Conservation (phyloP, 192 early-diverging fungal species). For the Umbelopsis sp. region DNA sequence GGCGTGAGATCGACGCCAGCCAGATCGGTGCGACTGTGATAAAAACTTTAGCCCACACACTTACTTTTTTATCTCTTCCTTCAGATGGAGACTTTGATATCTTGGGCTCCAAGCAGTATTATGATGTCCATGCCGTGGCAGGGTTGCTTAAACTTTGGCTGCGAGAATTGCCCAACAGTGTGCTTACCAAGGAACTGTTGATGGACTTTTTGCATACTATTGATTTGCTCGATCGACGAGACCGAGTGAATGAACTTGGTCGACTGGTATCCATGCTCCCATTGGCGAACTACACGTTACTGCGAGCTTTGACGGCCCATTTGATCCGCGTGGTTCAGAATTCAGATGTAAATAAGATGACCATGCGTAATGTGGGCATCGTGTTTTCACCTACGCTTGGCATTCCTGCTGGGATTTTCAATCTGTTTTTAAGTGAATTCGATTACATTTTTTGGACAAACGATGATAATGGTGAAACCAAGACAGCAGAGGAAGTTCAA, state of each 20-base stretch:
- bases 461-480: slow-evolving; percentile 54
- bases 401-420: slow-evolving; percentile 93
- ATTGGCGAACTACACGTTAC: slow-evolving; percentile 86
- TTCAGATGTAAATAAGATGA: slow-evolving; percentile 91
- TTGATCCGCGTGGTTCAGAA: slow-evolving; percentile 88
- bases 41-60: slow-evolving; percentile 4
- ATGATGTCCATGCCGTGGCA: slow-evolving; percentile 94
- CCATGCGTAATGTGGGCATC: slow-evolving; percentile 91
- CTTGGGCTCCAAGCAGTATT: slow-evolving; percentile 59
- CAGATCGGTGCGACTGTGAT: background rate
- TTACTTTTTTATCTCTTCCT: slow-evolving; percentile 42
- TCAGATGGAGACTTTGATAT: slow-evolving; percentile 78
- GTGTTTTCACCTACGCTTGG: slow-evolving; percentile 95
- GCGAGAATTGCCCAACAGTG: slow-evolving; percentile 84
- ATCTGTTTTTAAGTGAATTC: slow-evolving; percentile 89
- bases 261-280: slow-evolving; percentile 80
- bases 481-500: slow-evolving; percentile 32
- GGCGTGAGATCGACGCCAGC: background rate
- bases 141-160: slow-evolving; percentile 92
- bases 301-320: slow-evolving; percentile 87
- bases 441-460: slow-evolving; percentile 82
- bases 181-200: slow-evolving; percentile 88
- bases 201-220: slow-evolving; percentile 83
- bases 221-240: slow-evolving; percentile 76
- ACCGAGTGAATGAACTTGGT: slow-evolving; percentile 83